Percentiles rank a stretch among this genome's conserved stretches.
These are phyloP conservation scores for Pezicula carpinea DNA, from an alignment of 2,329 filamentous ascomycete species.

Conservation along the genomic window DNA sequence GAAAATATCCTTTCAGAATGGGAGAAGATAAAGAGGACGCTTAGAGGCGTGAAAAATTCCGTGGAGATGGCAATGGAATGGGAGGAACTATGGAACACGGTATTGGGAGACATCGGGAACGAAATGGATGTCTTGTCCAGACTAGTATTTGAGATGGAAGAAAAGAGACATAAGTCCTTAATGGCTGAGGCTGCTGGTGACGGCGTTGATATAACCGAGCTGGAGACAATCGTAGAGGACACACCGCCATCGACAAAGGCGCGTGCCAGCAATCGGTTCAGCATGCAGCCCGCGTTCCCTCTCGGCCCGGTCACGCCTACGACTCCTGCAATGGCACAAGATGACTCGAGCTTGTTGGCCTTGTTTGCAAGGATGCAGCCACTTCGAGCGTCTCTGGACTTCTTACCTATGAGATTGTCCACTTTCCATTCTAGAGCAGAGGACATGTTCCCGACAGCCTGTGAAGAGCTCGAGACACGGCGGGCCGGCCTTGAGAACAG, in stretches of 20 bases:
- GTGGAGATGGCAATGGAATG: slow-evolving; percentile 98
- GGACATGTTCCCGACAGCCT: slow-evolving; percentile 80
- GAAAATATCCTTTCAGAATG: slow-evolving; percentile 81
- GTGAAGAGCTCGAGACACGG: slow-evolving; percentile 78
- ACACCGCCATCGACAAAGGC: slow-evolving; percentile 56
- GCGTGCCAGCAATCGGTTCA: slow-evolving; percentile 61
- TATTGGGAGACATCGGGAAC: slow-evolving; percentile 86
- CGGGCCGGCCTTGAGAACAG: slow-evolving; percentile 71
- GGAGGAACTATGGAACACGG: slow-evolving; percentile 94
- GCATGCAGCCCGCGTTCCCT: slow-evolving; percentile 60
- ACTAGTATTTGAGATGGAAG: slow-evolving; percentile 96
- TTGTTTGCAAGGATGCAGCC: slow-evolving; percentile 96
- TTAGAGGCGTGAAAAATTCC: slow-evolving; percentile 79
- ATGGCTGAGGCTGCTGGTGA: slow-evolving; percentile 58
- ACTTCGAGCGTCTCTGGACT: slow-evolving; percentile 85
- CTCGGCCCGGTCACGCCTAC: slow-evolving; percentile 57
- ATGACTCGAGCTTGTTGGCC: slow-evolving; percentile 83
- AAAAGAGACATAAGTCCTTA: slow-evolving; percentile 79
- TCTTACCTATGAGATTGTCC: slow-evolving; percentile 88
- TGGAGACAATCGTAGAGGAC: slow-evolving; percentile 92
- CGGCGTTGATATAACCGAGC: slow-evolving; percentile 73
- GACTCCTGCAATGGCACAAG: slow-evolving; percentile 56
- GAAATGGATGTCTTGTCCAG: slow-evolving; percentile 78
- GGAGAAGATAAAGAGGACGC: slow-evolving; percentile 71
- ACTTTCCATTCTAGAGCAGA: slow-evolving; percentile 79